A percentile compares a stretch with the other conserved stretches of the same genome.
Conservation (phyloP, 805 yeast genomes). For the Saccharomycopsis capsularis region DNA sequence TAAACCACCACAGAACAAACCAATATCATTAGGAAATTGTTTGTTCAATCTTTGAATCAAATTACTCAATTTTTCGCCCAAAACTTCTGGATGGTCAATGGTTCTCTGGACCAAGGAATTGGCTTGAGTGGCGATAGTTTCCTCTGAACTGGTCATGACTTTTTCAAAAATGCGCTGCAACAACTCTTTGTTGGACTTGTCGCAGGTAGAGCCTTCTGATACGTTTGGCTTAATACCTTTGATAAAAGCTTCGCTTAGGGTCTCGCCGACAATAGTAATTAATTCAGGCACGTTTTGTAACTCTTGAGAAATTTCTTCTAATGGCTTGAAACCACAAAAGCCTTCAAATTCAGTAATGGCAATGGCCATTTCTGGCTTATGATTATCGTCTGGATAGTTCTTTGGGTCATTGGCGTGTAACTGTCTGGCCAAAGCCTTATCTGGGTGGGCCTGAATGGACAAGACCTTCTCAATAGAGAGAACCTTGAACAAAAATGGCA, state of each 20-base stretch:
- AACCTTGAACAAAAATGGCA: slow-evolving; percentile 93
- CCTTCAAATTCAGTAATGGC: slow-evolving; percentile 96
- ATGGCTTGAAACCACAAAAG: slow-evolving; percentile 95
- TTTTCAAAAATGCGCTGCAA: slow-evolving; percentile 71
- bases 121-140: slow-evolving; percentile 49
- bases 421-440: slow-evolving; percentile 70
- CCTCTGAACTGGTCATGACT: slow-evolving; percentile 78
- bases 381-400: slow-evolving; percentile 96
- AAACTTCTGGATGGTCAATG: slow-evolving; percentile 46
- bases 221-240: slow-evolving; percentile 38
- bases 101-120: slow-evolving; percentile 63
- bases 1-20: slow-evolving; percentile 91
- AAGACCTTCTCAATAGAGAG: slow-evolving; percentile 88
- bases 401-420: slow-evolving; percentile 80
- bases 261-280: slow-evolving; percentile 47
- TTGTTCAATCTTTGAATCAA: slow-evolving; percentile 75
- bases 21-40: slow-evolving; percentile 91
- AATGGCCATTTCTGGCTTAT: slow-evolving; percentile 99
- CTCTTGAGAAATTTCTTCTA: slow-evolving; percentile 63
- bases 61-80: slow-evolving; percentile 50
- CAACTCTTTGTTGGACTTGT: slow-evolving; percentile 50
- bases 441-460: slow-evolving; percentile 98
- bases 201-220: slow-evolving; percentile 41
- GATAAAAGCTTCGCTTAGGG: slow-evolving; percentile 46
- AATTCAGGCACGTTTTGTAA: slow-evolving; percentile 75